Percentiles rank a stretch among this genome's conserved stretches.
Evolutionary conservation across 768 basidiomycete species (phyloP).

Genomic region (Gloeopeniophorella convolvens): DNA sequence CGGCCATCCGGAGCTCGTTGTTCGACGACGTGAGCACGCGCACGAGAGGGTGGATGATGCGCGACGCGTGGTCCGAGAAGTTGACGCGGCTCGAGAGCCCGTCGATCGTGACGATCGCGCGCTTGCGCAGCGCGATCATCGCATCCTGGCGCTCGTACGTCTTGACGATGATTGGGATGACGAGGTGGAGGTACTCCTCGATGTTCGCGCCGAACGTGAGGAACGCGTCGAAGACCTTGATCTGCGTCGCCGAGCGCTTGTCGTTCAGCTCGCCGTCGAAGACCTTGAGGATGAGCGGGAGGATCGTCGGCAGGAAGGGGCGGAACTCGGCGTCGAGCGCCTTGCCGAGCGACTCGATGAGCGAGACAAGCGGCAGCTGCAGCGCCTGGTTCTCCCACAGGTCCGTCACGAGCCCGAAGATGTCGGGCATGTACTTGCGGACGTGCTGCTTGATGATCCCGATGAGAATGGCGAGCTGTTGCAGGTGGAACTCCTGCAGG

Average conservation of each 20-base stretch:
- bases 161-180: constrained; percentile 90
- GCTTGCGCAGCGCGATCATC: constrained; percentile 68
- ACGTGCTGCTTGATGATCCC: constrained; percentile 97
- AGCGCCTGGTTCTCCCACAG: constrained; percentile 83
- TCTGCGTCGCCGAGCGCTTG: constrained; percentile 68
- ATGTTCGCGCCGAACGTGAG: constrained; percentile 93
- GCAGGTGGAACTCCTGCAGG: constrained; percentile 87
- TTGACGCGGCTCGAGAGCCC: constrained; percentile 88
- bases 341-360: constrained; percentile 89
- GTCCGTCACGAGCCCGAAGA: constrained; percentile 81
- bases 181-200: constrained; percentile 95
- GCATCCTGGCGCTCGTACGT: constrained; percentile 82
- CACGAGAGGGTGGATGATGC: constrained; percentile 93
- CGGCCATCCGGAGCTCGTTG: constrained; percentile 76
- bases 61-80: constrained; percentile 95
- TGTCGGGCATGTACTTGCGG: constrained; percentile 80
- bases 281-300: constrained; percentile 84
- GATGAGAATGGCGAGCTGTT: constrained; percentile 92
- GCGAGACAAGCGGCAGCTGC: constrained; percentile 85
- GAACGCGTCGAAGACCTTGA: constrained; percentile 92
- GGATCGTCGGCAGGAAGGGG: constrained; percentile 84
- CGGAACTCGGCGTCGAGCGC: constrained; percentile 97
- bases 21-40: constrained; percentile 70
- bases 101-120: constrained; percentile 87
- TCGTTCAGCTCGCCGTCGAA: constrained; percentile 87